A percentile compares a stretch with the other conserved stretches of the same genome.
Evolutionary conservation across 768 basidiomycete genomes (phyloP).

Genomic region (Pulveroboletus sp.): DNA sequence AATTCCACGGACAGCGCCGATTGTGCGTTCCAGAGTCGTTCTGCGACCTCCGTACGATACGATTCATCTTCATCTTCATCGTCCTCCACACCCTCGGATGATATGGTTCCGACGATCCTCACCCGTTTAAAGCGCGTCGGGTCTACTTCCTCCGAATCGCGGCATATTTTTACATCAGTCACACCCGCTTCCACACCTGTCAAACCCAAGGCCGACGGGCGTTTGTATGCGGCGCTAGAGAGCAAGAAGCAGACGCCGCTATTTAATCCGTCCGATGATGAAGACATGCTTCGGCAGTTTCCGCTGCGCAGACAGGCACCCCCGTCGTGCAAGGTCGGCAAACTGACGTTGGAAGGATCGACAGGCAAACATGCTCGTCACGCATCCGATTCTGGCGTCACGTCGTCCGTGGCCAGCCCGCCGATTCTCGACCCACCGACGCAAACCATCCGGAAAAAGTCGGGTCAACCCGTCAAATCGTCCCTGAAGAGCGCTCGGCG

Average conservation of each 20-base stretch:
- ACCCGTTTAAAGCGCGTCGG: constrained; percentile 37
- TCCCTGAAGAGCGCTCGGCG: constrained; percentile 76
- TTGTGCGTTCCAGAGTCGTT: constrained; percentile 2
- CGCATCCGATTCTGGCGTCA: constrained; percentile 19
- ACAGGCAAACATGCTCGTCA: constrained; percentile 19
- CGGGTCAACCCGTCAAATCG: constrained; percentile 88
- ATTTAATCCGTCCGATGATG: constrained; percentile 32
- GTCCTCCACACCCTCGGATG: constrained; percentile 36
- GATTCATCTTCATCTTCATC: constrained; percentile 35
- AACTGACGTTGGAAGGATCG: constrained; percentile 26
- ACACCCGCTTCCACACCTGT: constrained; percentile 39
- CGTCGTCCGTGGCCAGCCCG: background rate
- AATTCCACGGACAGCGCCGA: constrained; percentile 5
- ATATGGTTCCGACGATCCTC: constrained; percentile 32
- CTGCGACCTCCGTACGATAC: constrained; percentile 9
- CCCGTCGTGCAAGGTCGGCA: constrained; percentile 17
- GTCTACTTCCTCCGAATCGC: constrained; percentile 15
- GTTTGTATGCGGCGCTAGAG: constrained; percentile 14
- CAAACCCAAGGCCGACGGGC: constrained; percentile 11
- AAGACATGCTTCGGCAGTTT: constrained; percentile 18
- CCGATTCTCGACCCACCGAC: constrained; percentile 1
- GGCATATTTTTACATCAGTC: constrained; percentile 37
- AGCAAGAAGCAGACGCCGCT: constrained; percentile 9
- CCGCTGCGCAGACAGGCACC: constrained; percentile 24
- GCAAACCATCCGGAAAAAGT: constrained; percentile 79